Conservation (phyloP, 495 filamentous ascomycete genomes). For the Hypoxylon subgilvum region DNA sequence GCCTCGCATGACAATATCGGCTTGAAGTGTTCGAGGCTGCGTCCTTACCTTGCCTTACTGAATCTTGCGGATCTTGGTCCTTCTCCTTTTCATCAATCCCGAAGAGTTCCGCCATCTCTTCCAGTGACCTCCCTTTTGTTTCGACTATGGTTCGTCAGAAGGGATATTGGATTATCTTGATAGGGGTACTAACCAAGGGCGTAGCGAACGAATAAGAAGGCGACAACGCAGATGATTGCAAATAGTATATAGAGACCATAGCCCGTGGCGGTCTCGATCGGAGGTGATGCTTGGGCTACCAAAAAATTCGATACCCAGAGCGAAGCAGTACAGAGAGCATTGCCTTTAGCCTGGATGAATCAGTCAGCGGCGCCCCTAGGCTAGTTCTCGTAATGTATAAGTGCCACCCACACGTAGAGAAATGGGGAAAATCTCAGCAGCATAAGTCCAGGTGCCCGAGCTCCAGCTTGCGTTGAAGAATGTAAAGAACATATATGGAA, state of each 20-base stretch:
- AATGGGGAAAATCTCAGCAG: conserved; percentile 40
- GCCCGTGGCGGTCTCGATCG: conserved; percentile 36
- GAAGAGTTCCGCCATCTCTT: conserved; percentile 30
- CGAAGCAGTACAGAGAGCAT: conserved; percentile 39
- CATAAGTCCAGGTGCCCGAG: conserved; percentile 38
- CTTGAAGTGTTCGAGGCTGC: neutral
- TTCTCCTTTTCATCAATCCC: conserved; percentile 11
- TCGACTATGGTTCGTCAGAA: conserved; percentile 20
- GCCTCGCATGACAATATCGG: neutral
- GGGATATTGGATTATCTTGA: neutral
- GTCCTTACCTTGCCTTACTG: conserved; percentile 19
- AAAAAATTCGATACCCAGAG: conserved; percentile 41
- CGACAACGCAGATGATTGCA: conserved; percentile 33
- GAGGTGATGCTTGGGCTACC: conserved; percentile 38
- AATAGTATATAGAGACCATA: conserved; percentile 41
- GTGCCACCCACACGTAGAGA: conserved; percentile 11
- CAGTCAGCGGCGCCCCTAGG: neutral
- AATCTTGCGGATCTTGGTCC: conserved; percentile 6
- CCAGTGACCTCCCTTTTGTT: conserved; percentile 25
- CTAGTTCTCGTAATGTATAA: neutral
- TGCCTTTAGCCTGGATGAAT: conserved; percentile 36
- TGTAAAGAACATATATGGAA: conserved; percentile 39
- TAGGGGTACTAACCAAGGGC: conserved; percentile 26
- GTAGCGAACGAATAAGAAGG: conserved; percentile 38
- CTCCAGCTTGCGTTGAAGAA: conserved; percentile 43